phyloP scores from a whole-genome alignment of 352 stramenopile species.

The Pythium apleroticum region DNA sequence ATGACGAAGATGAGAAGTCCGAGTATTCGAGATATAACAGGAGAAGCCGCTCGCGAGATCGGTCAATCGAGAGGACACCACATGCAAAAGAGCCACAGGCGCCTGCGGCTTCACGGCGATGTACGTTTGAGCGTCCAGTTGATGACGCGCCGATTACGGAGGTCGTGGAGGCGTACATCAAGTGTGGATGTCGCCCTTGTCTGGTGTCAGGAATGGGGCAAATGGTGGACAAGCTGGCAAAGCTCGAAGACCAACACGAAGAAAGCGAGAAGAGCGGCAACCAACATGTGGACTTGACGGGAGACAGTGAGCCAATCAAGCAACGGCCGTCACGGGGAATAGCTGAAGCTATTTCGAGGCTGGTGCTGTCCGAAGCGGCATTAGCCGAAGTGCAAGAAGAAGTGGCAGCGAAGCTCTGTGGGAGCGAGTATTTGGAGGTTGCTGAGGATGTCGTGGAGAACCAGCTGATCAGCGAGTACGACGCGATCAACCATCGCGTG shows the following conservation, averaged over 20 bases:
- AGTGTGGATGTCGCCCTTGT: slow-evolving; percentile 5
- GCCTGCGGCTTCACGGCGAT: background rate
- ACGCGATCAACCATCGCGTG: slow-evolving; percentile 12
- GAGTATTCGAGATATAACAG: background rate
- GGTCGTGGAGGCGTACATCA: slow-evolving; percentile 3
- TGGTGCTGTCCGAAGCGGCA: background rate
- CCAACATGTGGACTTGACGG: background rate
- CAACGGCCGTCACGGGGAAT: background rate
- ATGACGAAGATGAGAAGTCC: background rate
- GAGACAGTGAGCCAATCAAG: background rate
- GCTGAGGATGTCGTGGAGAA: slow-evolving; percentile 7
- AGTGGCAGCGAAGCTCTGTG: background rate
- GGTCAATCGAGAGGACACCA: background rate
- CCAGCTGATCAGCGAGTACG: slow-evolving; percentile 6
- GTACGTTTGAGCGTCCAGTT: background rate
- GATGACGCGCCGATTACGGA: background rate
- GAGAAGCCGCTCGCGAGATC: background rate
- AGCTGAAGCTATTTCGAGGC: background rate
- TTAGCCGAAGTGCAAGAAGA: background rate
- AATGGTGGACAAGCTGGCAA: background rate
- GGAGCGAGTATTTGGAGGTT: background rate
- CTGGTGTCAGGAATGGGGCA: background rate
- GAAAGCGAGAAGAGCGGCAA: background rate
- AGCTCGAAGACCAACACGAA: background rate
- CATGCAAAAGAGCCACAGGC: background rate